Base-by-base conservation (phyloP, 1,139 yeast genomes). In the Kodamaea derodonti region DNA sequence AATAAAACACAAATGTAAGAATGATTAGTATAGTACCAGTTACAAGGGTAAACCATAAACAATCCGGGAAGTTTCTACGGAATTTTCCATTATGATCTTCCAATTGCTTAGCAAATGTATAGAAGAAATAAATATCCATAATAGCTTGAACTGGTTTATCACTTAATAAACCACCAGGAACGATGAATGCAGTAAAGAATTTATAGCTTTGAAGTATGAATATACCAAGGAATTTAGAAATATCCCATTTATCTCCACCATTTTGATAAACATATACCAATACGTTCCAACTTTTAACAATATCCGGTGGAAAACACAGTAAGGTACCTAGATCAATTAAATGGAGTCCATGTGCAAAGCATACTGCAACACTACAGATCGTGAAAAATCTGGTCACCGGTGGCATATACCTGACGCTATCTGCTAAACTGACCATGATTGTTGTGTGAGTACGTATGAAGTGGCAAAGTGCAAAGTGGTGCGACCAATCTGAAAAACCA, bases 51-150 rank as follows among this genome's bases (percentile, higher is more conserved):
- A 75, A 78, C 68, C 75, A 78, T 20, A 75, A 53, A 46, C 75
- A 78, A 50, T 79, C 84, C 1, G 81, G 76, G 35, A 72, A 61
- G 40, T 69, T 71, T 16, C 73, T 62, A 30, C 56, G 62, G 52
- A 78, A 78, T 47, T 77, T 77, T 12, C 74, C 74, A 32, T 63
- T 65, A 13, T 38, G 34, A 24, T 54, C 52, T 49, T 78, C 85
- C 35, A 78, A 57, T 23, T 77, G 76, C 41, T 69, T 69, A 35
- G 81, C 74, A 54, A 75, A 77, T 4, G 72, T 67, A 53, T 78
- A 78, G 38, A 78, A 63, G 59, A 75, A 71, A 49, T 78, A 78
- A 11, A 75, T 66, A 39, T 75, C 80, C 56, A 76, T 56, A 31
- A 78, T 52, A 0, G 65, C 78, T 7, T 25, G 18, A 7, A 32